These are phyloP conservation scores for Rhizopogon sp. DNA, from an alignment of 768 basidiomycete genomes.

Conservation along the genomic window DNA sequence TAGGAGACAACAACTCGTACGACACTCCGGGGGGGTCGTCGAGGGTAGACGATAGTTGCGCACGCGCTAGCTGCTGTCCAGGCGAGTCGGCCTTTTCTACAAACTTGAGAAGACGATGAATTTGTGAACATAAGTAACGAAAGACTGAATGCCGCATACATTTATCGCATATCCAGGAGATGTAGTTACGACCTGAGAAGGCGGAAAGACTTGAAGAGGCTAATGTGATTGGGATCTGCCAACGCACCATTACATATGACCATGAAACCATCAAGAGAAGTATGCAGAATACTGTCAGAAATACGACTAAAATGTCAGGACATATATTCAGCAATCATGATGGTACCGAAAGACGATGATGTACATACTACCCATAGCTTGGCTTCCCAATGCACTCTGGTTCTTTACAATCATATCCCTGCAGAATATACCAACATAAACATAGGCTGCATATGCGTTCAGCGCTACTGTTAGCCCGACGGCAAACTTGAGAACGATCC, in stretches of 20 bases:
- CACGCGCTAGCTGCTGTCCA: conserved; percentile 3
- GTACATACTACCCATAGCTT: conserved; percentile 63
- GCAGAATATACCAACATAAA: conserved; percentile 71
- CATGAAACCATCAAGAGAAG: conserved; percentile 71
- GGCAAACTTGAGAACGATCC: conserved; percentile 68
- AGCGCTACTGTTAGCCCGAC: conserved; percentile 55
- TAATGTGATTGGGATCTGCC: background rate
- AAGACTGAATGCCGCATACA: conserved; percentile 34
- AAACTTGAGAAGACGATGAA: conserved; percentile 12
- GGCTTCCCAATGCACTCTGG: conserved; percentile 38
- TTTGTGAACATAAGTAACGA: conserved; percentile 6
- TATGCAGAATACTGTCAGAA: conserved; percentile 58
- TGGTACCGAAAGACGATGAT: background rate
- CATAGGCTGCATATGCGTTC: conserved; percentile 67
- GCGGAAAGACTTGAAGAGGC: background rate
- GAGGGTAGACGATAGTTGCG: conserved; percentile 13
- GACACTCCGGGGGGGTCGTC: conserved; percentile 23
- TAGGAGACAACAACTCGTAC: conserved; percentile 21
- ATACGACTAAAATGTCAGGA: conserved; percentile 43
- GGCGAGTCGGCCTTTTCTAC: conserved; percentile 17
- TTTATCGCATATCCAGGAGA: conserved; percentile 66
- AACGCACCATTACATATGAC: conserved; percentile 69
- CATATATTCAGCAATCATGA: background rate
- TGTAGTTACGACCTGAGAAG: conserved; percentile 54
- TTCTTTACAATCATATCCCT: conserved; percentile 59